These are phyloP conservation scores for Emmonsiellopsis sp. DNA, from an alignment of 2,329 filamentous ascomycete species.

Conservation along the genomic window DNA sequence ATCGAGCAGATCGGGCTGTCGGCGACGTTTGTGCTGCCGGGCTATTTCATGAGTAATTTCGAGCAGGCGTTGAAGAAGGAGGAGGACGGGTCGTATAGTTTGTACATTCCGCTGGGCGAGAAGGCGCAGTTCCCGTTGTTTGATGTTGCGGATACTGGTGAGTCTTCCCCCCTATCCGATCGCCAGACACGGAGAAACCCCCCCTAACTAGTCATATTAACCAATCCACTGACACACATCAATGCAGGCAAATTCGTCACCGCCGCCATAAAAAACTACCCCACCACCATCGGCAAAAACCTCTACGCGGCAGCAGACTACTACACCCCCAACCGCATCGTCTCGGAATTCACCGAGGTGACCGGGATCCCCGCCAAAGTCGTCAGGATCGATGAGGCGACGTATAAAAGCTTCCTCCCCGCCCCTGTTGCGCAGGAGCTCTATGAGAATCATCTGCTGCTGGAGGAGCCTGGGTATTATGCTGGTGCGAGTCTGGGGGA, in stretches of 20 bases:
- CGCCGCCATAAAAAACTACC: constrained; percentile 28
- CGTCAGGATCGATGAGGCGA: constrained; percentile 14
- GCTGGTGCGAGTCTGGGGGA: constrained; percentile 28
- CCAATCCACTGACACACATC: neutral
- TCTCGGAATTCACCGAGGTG: constrained; percentile 28
- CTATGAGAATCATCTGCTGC: constrained; percentile 44
- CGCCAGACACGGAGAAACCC: neutral
- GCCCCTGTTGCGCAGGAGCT: constrained; percentile 35
- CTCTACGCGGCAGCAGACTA: constrained; percentile 37
- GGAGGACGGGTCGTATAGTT: constrained; percentile 20
- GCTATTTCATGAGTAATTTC: constrained; percentile 37
- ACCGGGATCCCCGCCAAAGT: constrained; percentile 29
- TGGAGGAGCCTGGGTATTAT: constrained; percentile 46
- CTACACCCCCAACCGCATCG: constrained; percentile 32
- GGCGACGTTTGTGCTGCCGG: constrained; percentile 33
- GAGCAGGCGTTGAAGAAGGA: constrained; percentile 21
- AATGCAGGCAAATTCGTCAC: constrained; percentile 20
- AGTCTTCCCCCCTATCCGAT: no score
- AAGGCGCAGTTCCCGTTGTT: constrained; percentile 34
- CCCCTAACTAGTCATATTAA: neutral
- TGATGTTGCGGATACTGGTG: constrained; percentile 38
- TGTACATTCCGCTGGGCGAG: constrained; percentile 16
- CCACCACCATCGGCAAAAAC: constrained; percentile 34
- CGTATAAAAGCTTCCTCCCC: constrained; percentile 19
- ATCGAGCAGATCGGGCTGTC: constrained; percentile 24